Base-by-base conservation (phyloP, 345 rosid species). In the Moricandia arvensis region DNA sequence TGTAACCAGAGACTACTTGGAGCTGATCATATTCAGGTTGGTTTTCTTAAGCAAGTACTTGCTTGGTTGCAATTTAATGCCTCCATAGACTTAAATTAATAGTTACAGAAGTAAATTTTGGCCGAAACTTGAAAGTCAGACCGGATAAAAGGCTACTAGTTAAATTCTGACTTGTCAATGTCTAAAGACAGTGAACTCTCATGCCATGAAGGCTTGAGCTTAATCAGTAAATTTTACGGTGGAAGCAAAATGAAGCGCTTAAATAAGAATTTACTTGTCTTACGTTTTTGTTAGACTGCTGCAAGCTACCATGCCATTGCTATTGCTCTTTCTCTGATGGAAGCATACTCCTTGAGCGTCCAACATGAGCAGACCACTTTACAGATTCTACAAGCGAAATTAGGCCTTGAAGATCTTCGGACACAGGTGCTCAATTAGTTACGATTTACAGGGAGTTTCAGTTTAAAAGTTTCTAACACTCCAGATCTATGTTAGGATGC, bases 281-380 rank as follows among this genome's bases (percentile, higher is more conserved):
- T 34, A 18, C 49, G 5, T 67, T 30, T 35, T 18, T 45, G 41
- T 27, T 38, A 94, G 98, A 94, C 98, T 73, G 98, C 98, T 81
- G 97, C 97, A 34, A 94, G 98, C 75, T 94, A 94, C 86, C 98
- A 94, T 81, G 98, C 98, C 81, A 94, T 94, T 78, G 98, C 98
- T 69, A 94, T 94, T 77, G 98, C 98, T 68, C 91, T 94, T 27
- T 94, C 98, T 68, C 74, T 91, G 75, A 91, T 91, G 98, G 97
- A 91, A 67, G 97, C 92, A 18, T 91, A 87, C 83, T 86, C 97
- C 77, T 81, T 94, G 59, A 94, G 98, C 71, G 98, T 93, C 82
- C 98, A 93, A 75, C 98, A 91, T 71, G 98, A 93, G 77, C 98
- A 93, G 83, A 93, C 97, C 55, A 93, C 97, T 30, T 86, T 93